Conservation (phyloP, 768 basidiomycete genomes). For the Boletus subcaerulescens region DNA sequence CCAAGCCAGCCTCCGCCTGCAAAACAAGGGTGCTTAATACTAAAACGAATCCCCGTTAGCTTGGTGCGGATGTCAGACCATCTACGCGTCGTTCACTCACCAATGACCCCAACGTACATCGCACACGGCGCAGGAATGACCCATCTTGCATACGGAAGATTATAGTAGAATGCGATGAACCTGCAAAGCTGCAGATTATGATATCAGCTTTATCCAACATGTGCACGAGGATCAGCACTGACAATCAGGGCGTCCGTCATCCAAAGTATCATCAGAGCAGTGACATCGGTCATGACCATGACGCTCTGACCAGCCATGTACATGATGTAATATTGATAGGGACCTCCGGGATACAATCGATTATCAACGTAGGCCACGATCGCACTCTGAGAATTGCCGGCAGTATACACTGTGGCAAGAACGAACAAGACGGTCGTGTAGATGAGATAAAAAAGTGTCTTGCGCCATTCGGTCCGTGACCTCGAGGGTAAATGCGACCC, state of each 20-base stretch:
- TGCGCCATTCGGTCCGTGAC: constrained; percentile 8
- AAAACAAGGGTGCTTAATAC: constrained; percentile 22
- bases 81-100: constrained; percentile 8
- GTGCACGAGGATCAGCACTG: constrained; percentile 1
- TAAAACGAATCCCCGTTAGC: neutral
- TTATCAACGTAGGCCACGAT: constrained; percentile 31
- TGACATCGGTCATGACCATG: constrained; percentile 25
- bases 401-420: constrained; percentile 26
- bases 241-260: constrained; percentile 31
- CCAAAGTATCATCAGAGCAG: constrained; percentile 27
- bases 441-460: constrained; percentile 24
- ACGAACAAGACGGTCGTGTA: constrained; percentile 29
- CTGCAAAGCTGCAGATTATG: constrained; percentile 15
- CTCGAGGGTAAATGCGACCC: constrained; percentile 2
- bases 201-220: neutral
- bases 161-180: constrained; percentile 24
- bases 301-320: constrained; percentile 25
- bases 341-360: constrained; percentile 26
- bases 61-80: neutral
- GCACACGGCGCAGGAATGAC: constrained; percentile 24
- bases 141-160: constrained; percentile 20
- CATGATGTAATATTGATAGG: constrained; percentile 20
- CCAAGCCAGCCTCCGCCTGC: constrained; percentile 13
- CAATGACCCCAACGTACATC: constrained; percentile 24
- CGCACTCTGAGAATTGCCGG: constrained; percentile 28